These are phyloP conservation scores for Aquilaria malaccensis DNA, from an alignment of 345 rosid genomes.

Conservation along the genomic window DNA sequence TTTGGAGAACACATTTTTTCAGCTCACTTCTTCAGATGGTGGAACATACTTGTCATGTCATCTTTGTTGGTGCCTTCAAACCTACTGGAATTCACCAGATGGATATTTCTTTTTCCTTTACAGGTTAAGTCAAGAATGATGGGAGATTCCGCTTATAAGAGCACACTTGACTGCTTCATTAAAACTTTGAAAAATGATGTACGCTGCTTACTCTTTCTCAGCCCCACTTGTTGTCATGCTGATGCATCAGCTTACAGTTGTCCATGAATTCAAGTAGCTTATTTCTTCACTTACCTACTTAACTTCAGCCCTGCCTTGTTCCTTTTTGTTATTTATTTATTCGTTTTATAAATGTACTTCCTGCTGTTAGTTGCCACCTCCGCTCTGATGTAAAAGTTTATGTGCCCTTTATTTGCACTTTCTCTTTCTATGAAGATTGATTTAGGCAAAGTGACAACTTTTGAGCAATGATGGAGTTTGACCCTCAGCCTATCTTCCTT, in stretches of 20 bases:
- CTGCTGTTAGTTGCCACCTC: no score
- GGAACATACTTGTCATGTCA: background rate
- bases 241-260: background rate
- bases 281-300: no score
- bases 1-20: constrained; percentile 6
- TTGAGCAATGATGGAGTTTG: background rate
- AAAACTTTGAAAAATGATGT: constrained; percentile 89
- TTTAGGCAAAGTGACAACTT: no score
- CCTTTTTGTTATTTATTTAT: background rate
- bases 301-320: background rate
- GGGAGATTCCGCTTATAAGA: constrained; percentile 94
- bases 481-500: constrained; percentile 5
- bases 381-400: no score
- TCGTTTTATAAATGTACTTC: background rate
- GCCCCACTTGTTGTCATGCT: constrained; percentile 1
- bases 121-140: constrained; percentile 99
- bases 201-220: constrained; percentile 21
- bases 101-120: constrained; percentile 1
- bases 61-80: background rate
- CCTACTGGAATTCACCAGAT: constrained; percentile 4
- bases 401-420: no score
- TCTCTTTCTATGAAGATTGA: no score
- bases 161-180: constrained; percentile 86
- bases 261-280: no score
- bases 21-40: constrained; percentile 2